Evolutionary conservation across 208 protist genomes (phyloP).

Genomic region (Leishmania guyanensis): DNA sequence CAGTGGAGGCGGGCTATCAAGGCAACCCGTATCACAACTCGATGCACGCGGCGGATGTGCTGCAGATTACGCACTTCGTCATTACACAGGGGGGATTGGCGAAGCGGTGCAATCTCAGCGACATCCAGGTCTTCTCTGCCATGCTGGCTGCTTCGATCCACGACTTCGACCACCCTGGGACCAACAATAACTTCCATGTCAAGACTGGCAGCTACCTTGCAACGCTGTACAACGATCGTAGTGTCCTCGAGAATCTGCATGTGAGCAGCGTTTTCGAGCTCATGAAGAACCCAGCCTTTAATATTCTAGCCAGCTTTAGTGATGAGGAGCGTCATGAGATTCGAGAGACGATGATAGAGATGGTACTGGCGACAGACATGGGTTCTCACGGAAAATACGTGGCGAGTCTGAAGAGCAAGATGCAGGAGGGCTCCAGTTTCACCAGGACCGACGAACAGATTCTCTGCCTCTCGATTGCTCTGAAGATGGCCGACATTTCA

Average conservation of each 20-base stretch:
- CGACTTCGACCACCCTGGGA: conserved; percentile 97
- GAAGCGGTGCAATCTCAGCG: conserved; percentile 71
- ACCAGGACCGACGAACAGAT: conserved; percentile 80
- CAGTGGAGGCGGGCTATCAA: conserved; percentile 91
- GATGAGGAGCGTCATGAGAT: conserved; percentile 83
- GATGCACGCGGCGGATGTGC: conserved; percentile 93
- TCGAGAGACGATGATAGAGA: conserved; percentile 89
- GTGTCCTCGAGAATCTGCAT: conserved; percentile 96
- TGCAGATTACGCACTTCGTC: conserved; percentile 91
- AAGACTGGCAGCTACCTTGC: conserved; percentile 86
- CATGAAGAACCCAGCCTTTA: conserved; percentile 81
- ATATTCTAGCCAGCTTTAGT: conserved; percentile 84
- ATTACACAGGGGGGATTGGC: conserved; percentile 70
- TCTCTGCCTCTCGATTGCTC: conserved; percentile 85
- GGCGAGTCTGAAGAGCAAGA: conserved; percentile 58
- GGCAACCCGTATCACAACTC: conserved; percentile 94
- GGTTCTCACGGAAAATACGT: conserved; percentile 88
- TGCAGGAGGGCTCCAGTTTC: conserved; percentile 68
- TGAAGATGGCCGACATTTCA: conserved; percentile 96
- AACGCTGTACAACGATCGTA: conserved; percentile 94
- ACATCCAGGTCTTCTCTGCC: conserved; percentile 88
- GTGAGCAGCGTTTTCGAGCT: conserved; percentile 90
- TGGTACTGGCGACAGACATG: conserved; percentile 96
- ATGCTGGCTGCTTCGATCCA: conserved; percentile 94
- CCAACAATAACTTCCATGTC: conserved; percentile 94